These are phyloP conservation scores for Plantago elongata DNA, from an alignment of 257 asterid species.

Conservation along the genomic window DNA sequence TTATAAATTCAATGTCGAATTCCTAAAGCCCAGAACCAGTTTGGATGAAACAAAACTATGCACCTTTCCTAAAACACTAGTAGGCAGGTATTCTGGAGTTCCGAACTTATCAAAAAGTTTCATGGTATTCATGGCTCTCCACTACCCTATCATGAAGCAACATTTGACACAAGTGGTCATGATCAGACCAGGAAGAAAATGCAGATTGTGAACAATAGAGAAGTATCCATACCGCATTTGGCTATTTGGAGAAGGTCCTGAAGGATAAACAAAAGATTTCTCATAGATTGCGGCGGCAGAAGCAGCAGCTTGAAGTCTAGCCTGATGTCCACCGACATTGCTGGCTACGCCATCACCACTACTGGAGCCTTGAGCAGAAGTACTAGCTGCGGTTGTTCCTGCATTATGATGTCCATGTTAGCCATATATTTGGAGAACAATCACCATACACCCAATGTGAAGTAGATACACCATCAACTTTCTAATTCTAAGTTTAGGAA, in stretches of 20 bases:
- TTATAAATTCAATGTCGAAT: too few relatives aligned
- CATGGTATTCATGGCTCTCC: neutral
- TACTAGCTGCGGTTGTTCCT: constrained; percentile 54
- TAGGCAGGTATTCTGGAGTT: constrained; percentile 1
- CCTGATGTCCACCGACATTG: constrained; percentile 57
- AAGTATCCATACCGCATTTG: constrained; percentile 42
- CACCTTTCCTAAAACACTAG: neutral
- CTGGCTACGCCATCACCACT: constrained; percentile 31
- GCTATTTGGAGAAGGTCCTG: constrained; percentile 62
- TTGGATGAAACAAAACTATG: neutral
- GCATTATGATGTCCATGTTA: constrained; percentile 28
- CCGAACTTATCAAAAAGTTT: neutral
- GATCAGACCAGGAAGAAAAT: constrained; percentile 10
- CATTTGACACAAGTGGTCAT: neutral
- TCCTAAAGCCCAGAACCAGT: too few relatives aligned
- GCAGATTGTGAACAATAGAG: constrained; percentile 11
- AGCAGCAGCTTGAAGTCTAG: constrained; percentile 83
- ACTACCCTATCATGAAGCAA: neutral
- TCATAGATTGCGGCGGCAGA: constrained; percentile 73
- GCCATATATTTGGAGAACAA: constrained; percentile 10
- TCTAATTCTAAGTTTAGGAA: constrained; percentile 1
- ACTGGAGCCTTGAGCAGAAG: constrained; percentile 54
- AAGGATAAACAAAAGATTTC: constrained; percentile 91
- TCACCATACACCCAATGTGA: neutral
- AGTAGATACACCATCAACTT: constrained; percentile 12